Base-by-base conservation (phyloP, 331 rosid genomes). In the Rhamnella rubrinervis region DNA sequence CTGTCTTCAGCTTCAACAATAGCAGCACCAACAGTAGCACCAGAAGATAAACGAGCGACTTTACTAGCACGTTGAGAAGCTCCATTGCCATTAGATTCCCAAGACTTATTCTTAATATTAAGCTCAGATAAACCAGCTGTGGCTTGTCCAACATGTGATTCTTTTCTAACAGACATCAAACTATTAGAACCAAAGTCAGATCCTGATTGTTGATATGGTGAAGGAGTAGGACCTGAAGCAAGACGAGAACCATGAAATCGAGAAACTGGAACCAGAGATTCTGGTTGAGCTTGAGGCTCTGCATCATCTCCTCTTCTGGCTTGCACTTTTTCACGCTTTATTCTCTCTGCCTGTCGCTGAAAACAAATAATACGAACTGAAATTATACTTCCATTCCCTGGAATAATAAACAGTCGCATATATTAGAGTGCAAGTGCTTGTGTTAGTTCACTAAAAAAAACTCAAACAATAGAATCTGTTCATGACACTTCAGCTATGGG, bases 191-290 rank as follows among this genome's bases (percentile, higher is more conserved):
- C 62, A 67, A 65, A 19, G 53, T 49, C 31, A 23, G n/a, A 70
- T 37, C 87, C 77, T 64, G 88, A 57, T 63, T 72, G 81, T 65
- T 83, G 85, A 85, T 72, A 95, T 1, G 99, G 99, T 16, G 96
- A 80, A 82, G 93, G 88, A 0, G 80, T 65, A 70, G 89, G 87
- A 74, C 89, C 96, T 18, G 97, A 84, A 83, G 97, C 96, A 78
- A 95, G 97, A 69, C 99, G 97, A 78, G 99, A 95, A 62, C 96
- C 96, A 64, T 68, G 92, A 75, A 79, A 95, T 58, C 81, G 85
- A 70, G 89, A 75, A 73, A 95, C 85, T 28, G 97, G 80, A 71
- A 91, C 97, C 31, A 95, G 71, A 62, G 92, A 79, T 49, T 86
- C 91, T 1, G 97, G 99, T 77, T 83, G 90, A 73, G 65, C 73